These are phyloP conservation scores for Vitis hybrid DNA, from an alignment of 177 flowering plant species.

Conservation along the genomic window DNA sequence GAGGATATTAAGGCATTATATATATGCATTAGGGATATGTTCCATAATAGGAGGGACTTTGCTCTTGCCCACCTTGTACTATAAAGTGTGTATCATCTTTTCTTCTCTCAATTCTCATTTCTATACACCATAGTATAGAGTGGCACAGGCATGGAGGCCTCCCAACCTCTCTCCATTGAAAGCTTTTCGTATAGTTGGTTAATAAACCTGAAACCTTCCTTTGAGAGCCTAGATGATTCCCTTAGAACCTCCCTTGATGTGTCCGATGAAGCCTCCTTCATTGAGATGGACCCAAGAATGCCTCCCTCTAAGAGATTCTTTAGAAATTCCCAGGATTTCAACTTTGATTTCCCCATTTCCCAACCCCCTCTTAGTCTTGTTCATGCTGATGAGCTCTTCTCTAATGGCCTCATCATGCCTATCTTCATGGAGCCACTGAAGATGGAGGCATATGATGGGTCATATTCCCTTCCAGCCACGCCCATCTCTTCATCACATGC, in stretches of 20 bases:
- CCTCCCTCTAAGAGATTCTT: slow-evolving; percentile 60
- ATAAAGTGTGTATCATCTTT: background rate
- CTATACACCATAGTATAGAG: background rate
- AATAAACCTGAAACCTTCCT: slow-evolving; percentile 51
- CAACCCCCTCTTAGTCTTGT: slow-evolving; percentile 33
- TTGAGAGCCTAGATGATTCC: slow-evolving; percentile 42
- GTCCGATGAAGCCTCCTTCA: slow-evolving; percentile 62
- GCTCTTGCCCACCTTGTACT: slow-evolving; percentile 7
- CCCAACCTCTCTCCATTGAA: slow-evolving; percentile 60
- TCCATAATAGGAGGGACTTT: slow-evolving; percentile 5
- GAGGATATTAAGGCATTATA: slow-evolving; percentile 18
- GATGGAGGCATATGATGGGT: slow-evolving; percentile 23
- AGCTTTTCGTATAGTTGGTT: slow-evolving; percentile 83
- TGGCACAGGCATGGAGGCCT: slow-evolving; percentile 44
- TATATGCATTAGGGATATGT: background rate
- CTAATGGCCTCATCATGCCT: slow-evolving; percentile 47
- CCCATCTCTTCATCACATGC: slow-evolving; percentile 24
- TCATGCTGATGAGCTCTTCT: slow-evolving; percentile 61
- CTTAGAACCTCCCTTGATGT: slow-evolving; percentile 37
- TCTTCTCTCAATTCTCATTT: slow-evolving; percentile 2
- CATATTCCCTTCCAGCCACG: slow-evolving; percentile 17
- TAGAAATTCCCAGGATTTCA: slow-evolving; percentile 36
- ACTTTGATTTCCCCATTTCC: slow-evolving; percentile 44
- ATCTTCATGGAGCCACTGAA: slow-evolving; percentile 28
- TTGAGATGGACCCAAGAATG: slow-evolving; percentile 72